Evolutionary conservation across 805 yeast genomes (phyloP).

Genomic region (Clavispora asparagi): DNA sequence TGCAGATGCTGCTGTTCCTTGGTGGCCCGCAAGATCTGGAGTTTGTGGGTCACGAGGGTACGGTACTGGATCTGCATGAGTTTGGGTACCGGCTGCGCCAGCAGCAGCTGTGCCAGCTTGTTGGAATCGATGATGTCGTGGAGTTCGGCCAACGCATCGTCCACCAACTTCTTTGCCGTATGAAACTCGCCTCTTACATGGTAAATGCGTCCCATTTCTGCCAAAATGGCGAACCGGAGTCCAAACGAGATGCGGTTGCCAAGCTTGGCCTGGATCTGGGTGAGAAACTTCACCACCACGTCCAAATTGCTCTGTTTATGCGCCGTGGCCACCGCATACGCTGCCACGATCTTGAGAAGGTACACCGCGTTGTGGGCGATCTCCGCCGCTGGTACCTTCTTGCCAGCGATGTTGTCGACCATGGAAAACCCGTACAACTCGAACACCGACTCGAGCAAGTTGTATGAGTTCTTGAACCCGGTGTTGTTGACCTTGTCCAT

Average conservation of each 20-base stretch:
- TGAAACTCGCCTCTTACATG: conserved; percentile 17
- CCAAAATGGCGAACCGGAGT: conserved; percentile 21
- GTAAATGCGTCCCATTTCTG: conserved; percentile 27
- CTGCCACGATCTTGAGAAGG: conserved; percentile 23
- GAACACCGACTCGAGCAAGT: conserved; percentile 25
- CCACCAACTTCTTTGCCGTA: conserved; percentile 19
- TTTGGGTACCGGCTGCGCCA: conserved; percentile 15
- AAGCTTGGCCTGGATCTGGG: conserved; percentile 19
- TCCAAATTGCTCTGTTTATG: conserved; percentile 15
- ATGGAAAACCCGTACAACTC: conserved; percentile 26
- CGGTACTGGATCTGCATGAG: conserved; percentile 16
- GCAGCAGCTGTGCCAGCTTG: background rate
- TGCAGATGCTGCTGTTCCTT: background rate
- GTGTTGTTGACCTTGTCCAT: conserved; percentile 19
- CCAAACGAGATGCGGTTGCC: conserved; percentile 18
- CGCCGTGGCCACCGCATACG: conserved; percentile 17
- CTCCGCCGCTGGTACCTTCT: conserved; percentile 5
- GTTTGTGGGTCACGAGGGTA: conserved; percentile 13
- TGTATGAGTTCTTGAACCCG: conserved; percentile 23
- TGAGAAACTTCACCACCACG: conserved; percentile 25
- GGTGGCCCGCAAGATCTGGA: conserved; percentile 5
- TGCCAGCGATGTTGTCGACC: conserved; percentile 1
- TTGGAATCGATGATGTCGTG: conserved; percentile 11
- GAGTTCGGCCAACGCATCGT: conserved; percentile 22
- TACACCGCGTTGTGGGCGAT: conserved; percentile 14